These are phyloP conservation scores for Termitomyces sp. DNA, from an alignment of 768 basidiomycete genomes.

Conservation along the genomic window DNA sequence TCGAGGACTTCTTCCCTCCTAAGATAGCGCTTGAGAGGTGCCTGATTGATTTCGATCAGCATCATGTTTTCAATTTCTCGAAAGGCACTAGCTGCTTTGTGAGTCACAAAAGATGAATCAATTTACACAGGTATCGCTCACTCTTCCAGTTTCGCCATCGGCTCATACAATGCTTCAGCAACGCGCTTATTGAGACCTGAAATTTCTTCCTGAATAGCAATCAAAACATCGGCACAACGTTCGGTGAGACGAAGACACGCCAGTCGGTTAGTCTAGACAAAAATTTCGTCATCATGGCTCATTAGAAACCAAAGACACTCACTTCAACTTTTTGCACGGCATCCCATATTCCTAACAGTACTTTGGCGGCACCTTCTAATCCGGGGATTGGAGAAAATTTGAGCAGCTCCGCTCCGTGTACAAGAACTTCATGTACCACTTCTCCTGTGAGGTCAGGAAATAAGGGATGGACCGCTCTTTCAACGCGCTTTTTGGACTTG, in stretches of 20 bases:
- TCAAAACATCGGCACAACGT: constrained; percentile 61
- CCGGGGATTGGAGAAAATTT: constrained; percentile 46
- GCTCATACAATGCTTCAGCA: constrained; percentile 37
- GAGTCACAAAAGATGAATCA: background rate
- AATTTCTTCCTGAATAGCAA: constrained; percentile 56
- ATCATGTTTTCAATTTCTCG: constrained; percentile 41
- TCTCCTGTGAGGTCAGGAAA: constrained; percentile 26
- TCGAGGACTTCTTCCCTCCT: constrained; percentile 61
- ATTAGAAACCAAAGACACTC: constrained; percentile 13
- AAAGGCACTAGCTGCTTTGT: constrained; percentile 28
- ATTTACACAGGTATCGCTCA: constrained; percentile 18
- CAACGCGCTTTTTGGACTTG: constrained; percentile 21
- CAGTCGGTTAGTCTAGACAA: constrained; percentile 55
- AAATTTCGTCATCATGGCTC: background rate
- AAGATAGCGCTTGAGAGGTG: constrained; percentile 71
- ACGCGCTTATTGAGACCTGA: constrained; percentile 45
- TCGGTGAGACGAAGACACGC: constrained; percentile 66
- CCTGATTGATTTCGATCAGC: constrained; percentile 49
- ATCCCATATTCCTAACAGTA: constrained; percentile 59
- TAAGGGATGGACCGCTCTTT: constrained; percentile 21
- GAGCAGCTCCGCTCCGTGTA: constrained; percentile 28
- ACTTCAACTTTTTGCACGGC: constrained; percentile 55
- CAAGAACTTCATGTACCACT: constrained; percentile 30
- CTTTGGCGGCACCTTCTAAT: constrained; percentile 41
- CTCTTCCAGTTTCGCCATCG: constrained; percentile 46